Evolutionary conservation across 768 basidiomycete genomes (phyloP).

Genomic region (Collybiopsis luxurians): DNA sequence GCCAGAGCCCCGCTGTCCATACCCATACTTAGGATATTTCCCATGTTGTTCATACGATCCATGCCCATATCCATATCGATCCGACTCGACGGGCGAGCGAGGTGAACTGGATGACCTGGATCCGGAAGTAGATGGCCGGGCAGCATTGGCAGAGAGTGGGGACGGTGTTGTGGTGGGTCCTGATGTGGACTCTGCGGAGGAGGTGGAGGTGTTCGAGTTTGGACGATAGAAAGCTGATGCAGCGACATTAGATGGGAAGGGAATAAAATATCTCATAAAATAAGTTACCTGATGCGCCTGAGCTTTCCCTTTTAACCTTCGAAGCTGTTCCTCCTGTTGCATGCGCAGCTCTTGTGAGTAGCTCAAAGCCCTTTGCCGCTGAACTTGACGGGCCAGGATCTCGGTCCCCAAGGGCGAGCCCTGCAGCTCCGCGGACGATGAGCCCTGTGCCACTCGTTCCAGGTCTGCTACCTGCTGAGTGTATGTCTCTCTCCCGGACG

Average conservation of each 20-base stretch:
- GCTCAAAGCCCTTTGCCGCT: not conserved
- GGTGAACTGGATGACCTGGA: not conserved
- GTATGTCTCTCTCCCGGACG: not conserved
- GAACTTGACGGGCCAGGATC: not conserved
- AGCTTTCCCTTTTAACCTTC: constrained; percentile 2
- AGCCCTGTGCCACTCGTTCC: constrained; percentile 8
- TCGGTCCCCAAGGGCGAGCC: constrained; percentile 5
- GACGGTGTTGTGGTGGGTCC: constrained; percentile 6
- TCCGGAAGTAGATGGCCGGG: not conserved
- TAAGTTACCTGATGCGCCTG: not conserved
- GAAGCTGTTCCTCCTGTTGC: constrained; percentile 7
- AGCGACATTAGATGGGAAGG: not conserved
- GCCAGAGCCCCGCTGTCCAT: not conserved
- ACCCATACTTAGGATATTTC: not conserved
- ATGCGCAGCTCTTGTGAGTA: constrained; percentile 2
- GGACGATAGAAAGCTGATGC: not conserved
- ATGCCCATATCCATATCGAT: not conserved
- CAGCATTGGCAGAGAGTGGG: constrained; percentile 3
- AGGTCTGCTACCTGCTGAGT: not conserved
- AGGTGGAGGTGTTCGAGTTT: not conserved
- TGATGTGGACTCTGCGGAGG: constrained; percentile 1
- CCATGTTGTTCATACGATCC: not conserved
- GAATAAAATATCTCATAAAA: not conserved
- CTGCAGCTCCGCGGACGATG: constrained; percentile 10
- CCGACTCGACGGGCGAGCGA: not conserved